A percentile compares a stretch with the other conserved stretches of the same genome.
phyloP scores from a whole-genome alignment of 2,329 filamentous ascomycete species.

The Fusarium newnesense region DNA sequence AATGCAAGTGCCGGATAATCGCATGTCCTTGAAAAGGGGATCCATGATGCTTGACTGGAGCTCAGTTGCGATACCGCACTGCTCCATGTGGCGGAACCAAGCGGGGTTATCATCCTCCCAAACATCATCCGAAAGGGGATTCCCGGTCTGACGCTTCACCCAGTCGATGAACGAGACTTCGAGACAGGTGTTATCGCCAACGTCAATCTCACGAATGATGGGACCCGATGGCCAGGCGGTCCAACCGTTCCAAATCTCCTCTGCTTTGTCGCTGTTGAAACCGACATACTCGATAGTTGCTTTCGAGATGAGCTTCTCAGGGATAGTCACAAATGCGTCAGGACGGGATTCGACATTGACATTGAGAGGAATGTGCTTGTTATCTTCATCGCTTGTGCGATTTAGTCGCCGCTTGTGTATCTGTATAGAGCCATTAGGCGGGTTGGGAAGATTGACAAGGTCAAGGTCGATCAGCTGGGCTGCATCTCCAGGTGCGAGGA shows the following conservation, averaged over 20 bases:
- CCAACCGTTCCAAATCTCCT: background rate
- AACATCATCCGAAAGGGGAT: background rate
- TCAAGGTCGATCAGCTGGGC: background rate
- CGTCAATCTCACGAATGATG: background rate
- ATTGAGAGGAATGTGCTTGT: background rate
- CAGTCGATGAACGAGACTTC: background rate
- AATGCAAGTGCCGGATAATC: background rate
- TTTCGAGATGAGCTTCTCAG: background rate
- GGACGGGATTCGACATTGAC: background rate
- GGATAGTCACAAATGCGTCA: background rate
- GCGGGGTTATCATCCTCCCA: background rate
- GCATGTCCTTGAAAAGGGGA: background rate
- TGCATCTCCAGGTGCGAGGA: background rate
- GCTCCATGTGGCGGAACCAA: background rate
- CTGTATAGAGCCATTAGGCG: background rate
- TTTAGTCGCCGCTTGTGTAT: background rate
- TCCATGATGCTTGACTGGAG: background rate
- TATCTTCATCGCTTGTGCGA: background rate
- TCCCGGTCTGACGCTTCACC: background rate
- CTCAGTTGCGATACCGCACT: background rate
- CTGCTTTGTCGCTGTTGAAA: background rate
- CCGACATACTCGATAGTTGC: background rate
- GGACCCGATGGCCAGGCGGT: background rate
- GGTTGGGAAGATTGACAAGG: background rate
- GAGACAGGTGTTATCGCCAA: rapidly evolving